Evolutionary conservation across 2,329 filamentous ascomycete genomes (phyloP), one percentile per base, ranked within the genome.

Genomic region (Sporothrix curviconia): DNA sequence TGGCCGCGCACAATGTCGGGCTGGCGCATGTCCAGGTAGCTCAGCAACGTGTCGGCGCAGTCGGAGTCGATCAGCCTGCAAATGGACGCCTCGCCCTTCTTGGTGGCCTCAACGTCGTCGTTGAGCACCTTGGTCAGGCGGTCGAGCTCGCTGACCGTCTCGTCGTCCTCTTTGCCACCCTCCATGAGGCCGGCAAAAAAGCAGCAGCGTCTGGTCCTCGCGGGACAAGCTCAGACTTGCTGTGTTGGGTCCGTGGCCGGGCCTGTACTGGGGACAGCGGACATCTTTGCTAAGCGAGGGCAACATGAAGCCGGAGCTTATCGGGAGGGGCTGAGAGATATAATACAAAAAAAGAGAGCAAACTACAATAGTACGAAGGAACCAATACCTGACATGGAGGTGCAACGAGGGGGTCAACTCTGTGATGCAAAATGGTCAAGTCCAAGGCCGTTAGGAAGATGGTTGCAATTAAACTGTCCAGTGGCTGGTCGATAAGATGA

Each of bases 161-260:
- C 85, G 57, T 84, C 82, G 67, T 89, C 89, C 65, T 96, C 90
- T 65, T 92, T 84, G 55, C 90, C 91, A 44, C 90, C 90, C 69
- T 95, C 90, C 85, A 96, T 95, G 64, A 96, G 77, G 66, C 89
- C 87, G 24, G 92, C 92, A 63, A 96, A 83, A n/a, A 64, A 92
- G 85, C 58, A 95, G 82, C 66, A 87, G 82, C 57, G 87, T 86
- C 66, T 86, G 77, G 66, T 89, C 85, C 64, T 80, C 73, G 73
- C 81, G 50, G 60, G 59, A 58, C n/a, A 3, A 56, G 46, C 43
- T 37, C 49, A 12, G 49, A 51, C 49, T 40, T 19, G 3, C 28
- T 19, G 34, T 22, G 40, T 19, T 9, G 37, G 7, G 40, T 7
- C 6, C 8, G 46, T 30, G 19, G 28, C 46, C 32, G 43, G 24